Base-by-base conservation (phyloP, 805 yeast species). In the Lipomyces starkeyi region DNA sequence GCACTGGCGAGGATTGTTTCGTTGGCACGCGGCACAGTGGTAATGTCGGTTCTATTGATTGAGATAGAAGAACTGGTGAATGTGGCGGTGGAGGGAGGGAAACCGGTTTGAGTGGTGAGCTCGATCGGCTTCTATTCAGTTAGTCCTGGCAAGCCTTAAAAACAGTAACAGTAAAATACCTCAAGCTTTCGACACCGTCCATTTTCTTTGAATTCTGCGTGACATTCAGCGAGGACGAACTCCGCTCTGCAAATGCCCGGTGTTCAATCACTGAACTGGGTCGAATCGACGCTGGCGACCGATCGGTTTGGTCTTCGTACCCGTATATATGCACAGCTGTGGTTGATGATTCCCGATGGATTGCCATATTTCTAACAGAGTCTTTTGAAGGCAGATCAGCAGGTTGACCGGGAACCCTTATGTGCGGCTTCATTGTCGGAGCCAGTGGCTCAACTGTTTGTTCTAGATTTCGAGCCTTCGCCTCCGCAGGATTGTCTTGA, bases 71-170 rank as follows among this genome's bases (percentile, higher is more conserved):
- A 22, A 53, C 14, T 14, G 49, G 49, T n/a, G 49, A 43, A 17
- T 43, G 49, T 7, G 49, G 49, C 49, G 49, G 49, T 17, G 49
- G 49, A n/a, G 49, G 49, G 49, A 17, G 49, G 20, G 20, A 43
- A n/a, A 43, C 20, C n/a, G 49, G 56, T 17, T 53, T 53, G 17
- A 53, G 56, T 8, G 56, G 56, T 25, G 56, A 53, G 56, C 49
- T 53, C 17, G 32, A n/a, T 8, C 32, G 27, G n/a, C 20, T 22
- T 4, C 56, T 17, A 27, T 53, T 22, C 3, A 11, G n/a, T 53
- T 53, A 25, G 27, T 53, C 56, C n/a, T 22, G 56, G 17, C 4
- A 25, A 27, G n/a, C n/a, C n/a, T 53, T 20, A 17, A 27, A 13
- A 53, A 9, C 32, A 53, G 13, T 25, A 14, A 14, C 54, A 13